These are phyloP conservation scores for Alternaria sp. DNA, from an alignment of 2,329 filamentous ascomycete genomes.

Conservation along the genomic window DNA sequence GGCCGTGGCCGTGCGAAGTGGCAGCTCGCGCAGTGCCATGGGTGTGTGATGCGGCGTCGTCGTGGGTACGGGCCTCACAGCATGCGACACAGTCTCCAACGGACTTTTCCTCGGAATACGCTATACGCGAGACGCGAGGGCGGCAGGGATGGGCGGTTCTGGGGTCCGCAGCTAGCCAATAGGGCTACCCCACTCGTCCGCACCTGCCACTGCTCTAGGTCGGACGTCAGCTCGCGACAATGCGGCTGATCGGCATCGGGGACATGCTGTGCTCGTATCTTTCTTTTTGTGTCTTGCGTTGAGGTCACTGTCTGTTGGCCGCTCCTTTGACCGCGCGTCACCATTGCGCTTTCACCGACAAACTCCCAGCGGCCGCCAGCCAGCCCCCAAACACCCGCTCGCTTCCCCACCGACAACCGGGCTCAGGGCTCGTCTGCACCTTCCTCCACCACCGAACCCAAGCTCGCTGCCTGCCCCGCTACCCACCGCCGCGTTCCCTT, in stretches of 20 bases:
- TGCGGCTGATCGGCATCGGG: conserved; percentile 6
- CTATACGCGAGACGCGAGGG: conserved; percentile 15
- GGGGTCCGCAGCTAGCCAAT: conserved; percentile 14
- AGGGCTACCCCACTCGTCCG: conserved; percentile 13
- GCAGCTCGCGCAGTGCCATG: conserved; percentile 50
- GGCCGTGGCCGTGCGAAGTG: conserved; percentile 35
- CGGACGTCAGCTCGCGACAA: conserved; percentile 1
- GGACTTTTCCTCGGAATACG: conserved; percentile 22
- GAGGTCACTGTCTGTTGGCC: neutral
- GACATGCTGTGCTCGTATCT: neutral
- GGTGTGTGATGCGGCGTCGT: conserved; percentile 19
- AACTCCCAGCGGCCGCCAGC: neutral
- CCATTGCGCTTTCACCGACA: conserved; percentile 2
- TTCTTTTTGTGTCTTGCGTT: conserved; percentile 1
- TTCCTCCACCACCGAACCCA: conserved; percentile 7
- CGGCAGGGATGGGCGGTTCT: conserved; percentile 20
- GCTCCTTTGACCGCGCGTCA: neutral
- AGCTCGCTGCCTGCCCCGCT: conserved; percentile 21
- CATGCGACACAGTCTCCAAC: conserved; percentile 5
- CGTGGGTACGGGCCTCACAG: conserved; percentile 9
- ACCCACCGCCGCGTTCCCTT: conserved; percentile 8
- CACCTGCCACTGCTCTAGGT: conserved; percentile 7
- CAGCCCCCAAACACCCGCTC: neutral
- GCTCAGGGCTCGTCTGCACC: conserved; percentile 15
- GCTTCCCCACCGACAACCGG: conserved; percentile 8